A percentile compares a stretch with the other conserved stretches of the same genome.
These are phyloP conservation scores for Pulicaria dysenterica DNA, from an alignment of 129 eudicot species.

Conservation along the genomic window DNA sequence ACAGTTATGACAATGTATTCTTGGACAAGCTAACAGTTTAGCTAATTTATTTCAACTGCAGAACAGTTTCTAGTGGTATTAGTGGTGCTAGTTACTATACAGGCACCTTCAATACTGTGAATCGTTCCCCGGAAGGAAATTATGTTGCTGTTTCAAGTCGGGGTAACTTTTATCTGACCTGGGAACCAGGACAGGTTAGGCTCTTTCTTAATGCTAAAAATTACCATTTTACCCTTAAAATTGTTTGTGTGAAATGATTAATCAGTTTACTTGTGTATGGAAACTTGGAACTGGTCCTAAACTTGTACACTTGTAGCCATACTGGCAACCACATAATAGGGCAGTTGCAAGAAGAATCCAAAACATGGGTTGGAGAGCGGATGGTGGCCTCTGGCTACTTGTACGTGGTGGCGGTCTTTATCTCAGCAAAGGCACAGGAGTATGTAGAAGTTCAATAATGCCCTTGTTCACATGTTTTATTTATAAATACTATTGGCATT, in stretches of 20 bases:
- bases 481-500: neutral
- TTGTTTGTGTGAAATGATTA: slow-evolving; percentile 9
- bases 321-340: slow-evolving; percentile 99
- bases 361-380: slow-evolving; percentile 99
- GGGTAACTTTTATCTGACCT: slow-evolving; percentile 91
- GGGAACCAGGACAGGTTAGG: slow-evolving; percentile 99
- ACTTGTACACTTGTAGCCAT: slow-evolving; percentile 61
- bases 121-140: slow-evolving; percentile 96
- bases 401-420: slow-evolving; percentile 99
- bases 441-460: slow-evolving; percentile 34
- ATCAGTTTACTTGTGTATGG: neutral
- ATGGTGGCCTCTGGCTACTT: slow-evolving; percentile 99
- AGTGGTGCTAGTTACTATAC: slow-evolving; percentile 99
- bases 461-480: neutral
- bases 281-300: slow-evolving; percentile 8
- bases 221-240: neutral
- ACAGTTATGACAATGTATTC: neutral
- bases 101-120: slow-evolving; percentile 96
- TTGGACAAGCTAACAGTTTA: slow-evolving; percentile 26
- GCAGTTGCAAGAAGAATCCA: slow-evolving; percentile 95
- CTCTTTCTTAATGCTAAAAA: slow-evolving; percentile 8
- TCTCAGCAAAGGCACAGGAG: slow-evolving; percentile 98
- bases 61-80: slow-evolving; percentile 99
- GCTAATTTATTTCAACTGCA: slow-evolving; percentile 52
- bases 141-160: slow-evolving; percentile 99